A percentile compares a stretch with the other conserved stretches of the same genome.
phyloP scores from a whole-genome alignment of 1,139 yeast species.

The Yamadazyma mexicana region DNA sequence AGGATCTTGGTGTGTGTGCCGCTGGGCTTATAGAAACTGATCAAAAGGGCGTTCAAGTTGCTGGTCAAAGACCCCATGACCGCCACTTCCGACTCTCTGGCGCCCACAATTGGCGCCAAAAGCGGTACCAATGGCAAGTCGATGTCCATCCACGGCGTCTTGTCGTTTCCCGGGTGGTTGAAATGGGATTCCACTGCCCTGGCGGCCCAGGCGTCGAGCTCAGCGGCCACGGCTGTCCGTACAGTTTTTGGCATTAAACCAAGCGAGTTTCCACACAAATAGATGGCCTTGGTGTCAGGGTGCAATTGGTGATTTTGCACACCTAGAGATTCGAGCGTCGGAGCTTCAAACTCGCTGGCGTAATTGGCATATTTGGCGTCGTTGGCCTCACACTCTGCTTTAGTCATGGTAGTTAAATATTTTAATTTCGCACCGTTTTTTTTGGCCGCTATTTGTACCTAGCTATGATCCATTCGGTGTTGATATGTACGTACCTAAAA shows the following conservation, averaged over 20 bases:
- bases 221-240: conserved; percentile 56
- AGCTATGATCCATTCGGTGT: conserved; percentile 82
- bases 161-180: conserved; percentile 53
- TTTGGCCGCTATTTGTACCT: no score
- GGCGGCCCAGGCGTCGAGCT: conserved; percentile 77
- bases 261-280: conserved; percentile 87
- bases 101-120: conserved; percentile 77
- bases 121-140: conserved; percentile 74
- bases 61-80: conserved; percentile 84
- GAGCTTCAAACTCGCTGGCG: conserved; percentile 51
- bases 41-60: conserved; percentile 72
- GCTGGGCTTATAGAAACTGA: conserved; percentile 72
- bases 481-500: conserved; percentile 62
- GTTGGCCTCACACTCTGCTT: conserved; percentile 19
- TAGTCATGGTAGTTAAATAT: not conserved
- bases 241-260: conserved; percentile 82
- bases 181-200: conserved; percentile 88
- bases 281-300: conserved; percentile 38
- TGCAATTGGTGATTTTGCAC: conserved; percentile 22
- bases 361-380: conserved; percentile 41
- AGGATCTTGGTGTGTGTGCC: conserved; percentile 65
- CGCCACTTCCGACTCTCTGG: conserved; percentile 70
- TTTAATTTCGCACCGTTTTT: not conserved
- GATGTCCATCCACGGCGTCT: conserved; percentile 76
- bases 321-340: conserved; percentile 59